Base-by-base conservation (phyloP, 139 green algal species). In the Auxenochlorella pyrenoidosa region DNA sequence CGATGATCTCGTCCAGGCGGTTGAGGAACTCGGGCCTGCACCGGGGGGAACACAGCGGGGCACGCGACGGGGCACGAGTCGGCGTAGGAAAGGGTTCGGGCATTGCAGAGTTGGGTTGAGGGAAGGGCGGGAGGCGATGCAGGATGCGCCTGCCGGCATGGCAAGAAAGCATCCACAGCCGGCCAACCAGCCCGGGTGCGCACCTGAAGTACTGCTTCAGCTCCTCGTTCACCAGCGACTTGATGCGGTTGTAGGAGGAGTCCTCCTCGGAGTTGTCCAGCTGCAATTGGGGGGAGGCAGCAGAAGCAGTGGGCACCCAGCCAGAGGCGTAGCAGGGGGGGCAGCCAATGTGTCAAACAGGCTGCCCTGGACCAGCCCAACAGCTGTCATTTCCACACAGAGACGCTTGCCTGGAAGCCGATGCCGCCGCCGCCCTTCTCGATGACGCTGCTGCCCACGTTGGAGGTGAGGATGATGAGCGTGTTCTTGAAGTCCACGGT, bases 401-500 rank as follows among this genome's bases (percentile, higher is more conserved):
- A 68, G 24, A 36, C 22, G 63, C 68, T 21, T 38, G 47, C 41
- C 90, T 95, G 93, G 93, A 98, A 98, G 75, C 95, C 95, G 26
- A 98, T 93, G n/a, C 92, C 92, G 87, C 94, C 95, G 88, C 95
- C 95, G 80, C 92, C 92, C 94, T 99, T 99, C 93, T 99, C 98
- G 88, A 99, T 99, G 28, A 98, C 97, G 47, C 88, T 95, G 75
- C 91, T 94, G 51, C 98, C 98, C 30, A 99, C 98, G 91, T 99
- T 99, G 85, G 94, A 98, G 24, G 98, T 99, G 94, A 99, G 98
- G 94, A 99, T 99, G 90, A 99, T 96, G 68, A 99, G 92, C 47
- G 96, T 98, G 95, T 99, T 99, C 94, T 99, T 99, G 95, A 99
- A 99, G 94, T 99, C 96, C 43, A 99, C 97, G 0, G 95, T 98